Evolutionary conservation across 2,329 filamentous ascomycete species (phyloP).

Genomic region (Paecilomyces niveus): DNA sequence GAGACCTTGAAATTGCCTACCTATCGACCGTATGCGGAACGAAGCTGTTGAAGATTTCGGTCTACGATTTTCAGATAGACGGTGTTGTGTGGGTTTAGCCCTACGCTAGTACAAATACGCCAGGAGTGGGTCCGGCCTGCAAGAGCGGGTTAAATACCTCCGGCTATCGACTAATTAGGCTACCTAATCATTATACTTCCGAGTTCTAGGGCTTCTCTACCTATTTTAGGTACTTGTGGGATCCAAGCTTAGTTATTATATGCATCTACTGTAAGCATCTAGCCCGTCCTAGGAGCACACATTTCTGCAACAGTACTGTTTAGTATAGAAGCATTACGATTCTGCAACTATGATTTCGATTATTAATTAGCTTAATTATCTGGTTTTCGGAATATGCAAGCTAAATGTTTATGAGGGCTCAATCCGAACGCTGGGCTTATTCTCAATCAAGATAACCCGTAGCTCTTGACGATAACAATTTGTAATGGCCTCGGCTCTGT

Average conservation of each 20-base stretch:
- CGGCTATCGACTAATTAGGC: not conserved
- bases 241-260: not conserved
- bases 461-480: no score
- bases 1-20: conserved; percentile 33
- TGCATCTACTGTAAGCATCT: not conserved
- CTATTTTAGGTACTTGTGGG: not conserved
- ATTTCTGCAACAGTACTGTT: no score
- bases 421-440: no score
- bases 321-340: no score
- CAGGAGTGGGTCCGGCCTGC: conserved; percentile 7
- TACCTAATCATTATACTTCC: conserved; percentile 8
- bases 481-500: no score
- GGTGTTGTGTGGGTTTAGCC: conserved; percentile 38
- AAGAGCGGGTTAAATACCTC: not conserved
- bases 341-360: no score
- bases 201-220: not conserved
- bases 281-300: no score
- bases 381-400: no score
- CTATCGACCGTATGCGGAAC: conserved; percentile 33
- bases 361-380: no score
- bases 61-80: conserved; percentile 33
- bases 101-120: conserved; percentile 31
- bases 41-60: conserved; percentile 28
- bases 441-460: no score
- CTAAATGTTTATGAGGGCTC: no score